Base-by-base conservation (phyloP, 83 land plant genomes). In the Picea abies region DNA sequence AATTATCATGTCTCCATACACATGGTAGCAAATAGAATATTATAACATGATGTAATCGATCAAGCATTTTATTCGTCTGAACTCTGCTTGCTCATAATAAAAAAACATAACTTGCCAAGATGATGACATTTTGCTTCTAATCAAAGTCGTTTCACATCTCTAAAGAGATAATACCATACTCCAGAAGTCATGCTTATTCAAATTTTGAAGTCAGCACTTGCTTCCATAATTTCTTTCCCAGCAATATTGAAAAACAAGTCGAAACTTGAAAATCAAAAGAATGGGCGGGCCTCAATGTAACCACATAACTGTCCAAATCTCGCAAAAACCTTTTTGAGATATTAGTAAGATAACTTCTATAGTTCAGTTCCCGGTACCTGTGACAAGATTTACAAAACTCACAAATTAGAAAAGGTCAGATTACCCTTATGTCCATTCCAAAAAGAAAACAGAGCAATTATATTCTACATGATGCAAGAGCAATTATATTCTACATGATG, bases 241-340 rank as follows among this genome's bases (percentile, higher is more conserved):
- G 47, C 35, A 70, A 70, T 70, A 41, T 37, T 20, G n/a, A 37
- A 70, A 17, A 37, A 70, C 35, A 19, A 70, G 17, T 67, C 20
- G 39, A 37, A 17, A 70, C 12, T 35, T 37, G 6, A 39, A 37
- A 25, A 37, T 35, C 44, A 70, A 70, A 67, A 70, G 73, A 4
- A 17, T 17, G 16, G 39, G 9, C 19, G 17, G 8, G 47, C 73
- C 41, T 70, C 35, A 2, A 3, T 0, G 37, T 29, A 16, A 37
- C 39, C 41, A 35, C 47, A 35, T 70, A 17, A 20, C 39, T 37
- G 47, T 35, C 73, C 35, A 35, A 70, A 70, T 35, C 73, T 70
- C n/a, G 72, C 35, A 68, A 71, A 19, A 20, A 39, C 25, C 58
- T 23, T 73, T n/a, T 73, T 41, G 77, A 73, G 77, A 73, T 73